Evolutionary conservation across 2,329 filamentous ascomycete genomes (phyloP).

Genomic region (Stemphylium lycopersici): DNA sequence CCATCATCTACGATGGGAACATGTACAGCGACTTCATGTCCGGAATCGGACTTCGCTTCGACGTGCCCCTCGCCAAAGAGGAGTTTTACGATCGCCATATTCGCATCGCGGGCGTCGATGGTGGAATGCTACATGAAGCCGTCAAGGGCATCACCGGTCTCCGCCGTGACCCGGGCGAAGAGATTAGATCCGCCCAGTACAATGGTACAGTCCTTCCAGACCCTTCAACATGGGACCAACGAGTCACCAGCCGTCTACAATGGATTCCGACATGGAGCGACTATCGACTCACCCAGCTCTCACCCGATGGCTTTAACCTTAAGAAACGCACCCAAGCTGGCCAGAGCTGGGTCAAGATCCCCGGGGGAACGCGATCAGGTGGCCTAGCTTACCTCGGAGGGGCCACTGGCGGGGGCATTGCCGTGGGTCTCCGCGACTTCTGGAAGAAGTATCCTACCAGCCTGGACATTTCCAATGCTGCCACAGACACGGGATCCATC

Average conservation of each 20-base stretch:
- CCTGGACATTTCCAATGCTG: conserved; percentile 61
- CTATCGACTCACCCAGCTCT: conserved; percentile 63
- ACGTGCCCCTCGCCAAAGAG: conserved; percentile 60
- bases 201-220: conserved; percentile 54
- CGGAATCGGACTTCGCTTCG: conserved; percentile 62
- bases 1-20: conserved; percentile 61
- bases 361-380: conserved; percentile 61
- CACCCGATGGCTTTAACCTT: conserved; percentile 65
- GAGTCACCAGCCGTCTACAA: conserved; percentile 55
- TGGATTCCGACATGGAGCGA: conserved; percentile 67
- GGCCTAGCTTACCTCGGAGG: conserved; percentile 66
- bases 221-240: conserved; percentile 54
- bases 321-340: conserved; percentile 66
- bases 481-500: conserved; percentile 57
- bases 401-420: conserved; percentile 63
- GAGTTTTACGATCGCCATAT: conserved; percentile 65
- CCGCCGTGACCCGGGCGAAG: conserved; percentile 60
- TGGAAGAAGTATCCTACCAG: conserved; percentile 68
- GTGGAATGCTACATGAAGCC: conserved; percentile 63
- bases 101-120: conserved; percentile 61
- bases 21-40: conserved; percentile 59
- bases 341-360: conserved; percentile 64
- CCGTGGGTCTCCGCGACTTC: conserved; percentile 64
- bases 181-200: conserved; percentile 58
- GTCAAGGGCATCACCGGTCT: conserved; percentile 67